Base-by-base conservation (phyloP, 768 basidiomycete genomes). In the Tricholoma sp. region DNA sequence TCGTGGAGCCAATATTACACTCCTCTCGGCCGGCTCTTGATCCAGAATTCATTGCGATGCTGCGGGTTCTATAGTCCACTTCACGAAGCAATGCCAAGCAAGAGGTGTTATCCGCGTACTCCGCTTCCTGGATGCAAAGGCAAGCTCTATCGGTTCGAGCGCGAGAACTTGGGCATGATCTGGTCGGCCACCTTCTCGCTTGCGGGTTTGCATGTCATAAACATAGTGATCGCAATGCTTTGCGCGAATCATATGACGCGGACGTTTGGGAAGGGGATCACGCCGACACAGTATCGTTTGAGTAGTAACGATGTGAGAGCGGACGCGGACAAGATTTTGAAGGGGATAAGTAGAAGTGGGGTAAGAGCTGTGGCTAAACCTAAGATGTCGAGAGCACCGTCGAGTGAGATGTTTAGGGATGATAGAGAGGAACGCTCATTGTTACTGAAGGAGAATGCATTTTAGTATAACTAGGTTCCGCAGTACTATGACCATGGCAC, bases 91-190 rank as follows among this genome's bases (percentile, higher is more conserved):
- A 75, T 78, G 0, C 76, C 81, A 31, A 84, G 84, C 52, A 73
- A 71, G 50, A 72, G 72, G 35, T 90, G 88, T 66, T 88, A 84
- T 65, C 72, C 83, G 2, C 78, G 86, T 18, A 76, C 85, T 12
- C 66, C 77, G 4, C 74, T 89, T 4, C 83, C 86, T 11, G 88
- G 86, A 2, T 90, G 89, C 69, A 87, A 86, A 68, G 79, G 77
- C 21, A 73, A 73, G 53, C 79, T 89, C 39, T 74, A 75, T 53
- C 70, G 70, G 7, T 85, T 84, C 66, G 84, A 88, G 67, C 70
- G 71, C 14, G 65, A 64, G 41, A 72, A 75, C 47, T 74, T 90
- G 10, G 69, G 64, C 21, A 63, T 68, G 21, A 71, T 85, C 16
- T 84, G 83, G 75, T 66, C 69, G 19, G 68, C 75, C 1, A 79